phyloP scores from a whole-genome alignment of 345 rosid species.

The Gossypium sturtianum region DNA sequence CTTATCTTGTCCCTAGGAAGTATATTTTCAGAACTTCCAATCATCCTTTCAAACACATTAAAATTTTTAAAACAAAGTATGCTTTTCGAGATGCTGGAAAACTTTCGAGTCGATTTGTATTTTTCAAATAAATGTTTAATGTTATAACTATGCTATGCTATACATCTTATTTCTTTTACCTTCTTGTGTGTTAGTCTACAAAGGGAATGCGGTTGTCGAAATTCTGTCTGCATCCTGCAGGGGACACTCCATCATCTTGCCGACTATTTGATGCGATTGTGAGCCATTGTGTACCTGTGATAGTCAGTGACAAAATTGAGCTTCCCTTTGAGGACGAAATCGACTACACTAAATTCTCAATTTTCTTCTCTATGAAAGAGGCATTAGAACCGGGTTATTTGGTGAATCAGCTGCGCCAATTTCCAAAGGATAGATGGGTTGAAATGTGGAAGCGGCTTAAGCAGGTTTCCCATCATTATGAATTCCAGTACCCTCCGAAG shows the following conservation, averaged over 20 bases:
- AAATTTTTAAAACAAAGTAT: neutral
- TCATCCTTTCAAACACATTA: neutral
- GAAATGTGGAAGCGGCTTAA: constrained; percentile 68
- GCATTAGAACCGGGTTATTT: constrained; percentile 61
- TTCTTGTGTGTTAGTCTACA: constrained; percentile 47
- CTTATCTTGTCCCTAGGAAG: neutral
- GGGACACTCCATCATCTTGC: constrained; percentile 94
- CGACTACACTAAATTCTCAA: constrained; percentile 65
- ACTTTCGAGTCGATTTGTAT: neutral
- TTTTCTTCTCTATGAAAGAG: constrained; percentile 71
- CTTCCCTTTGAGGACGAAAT: constrained; percentile 80
- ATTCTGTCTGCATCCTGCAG: constrained; percentile 85
- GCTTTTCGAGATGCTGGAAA: neutral
- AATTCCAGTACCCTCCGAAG: constrained; percentile 72
- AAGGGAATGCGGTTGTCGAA: constrained; percentile 84
- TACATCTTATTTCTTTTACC: constrained; percentile 16
- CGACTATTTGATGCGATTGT: constrained; percentile 81
- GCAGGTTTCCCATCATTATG: constrained; percentile 64
- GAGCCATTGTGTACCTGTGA: constrained; percentile 82
- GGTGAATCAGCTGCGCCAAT: constrained; percentile 53
- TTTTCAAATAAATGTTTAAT: neutral
- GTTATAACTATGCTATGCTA: neutral
- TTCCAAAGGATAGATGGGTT: constrained; percentile 70
- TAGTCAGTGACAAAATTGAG: constrained; percentile 77
- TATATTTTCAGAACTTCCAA: neutral